These are phyloP conservation scores for Gremmenia infestans DNA, from an alignment of 2,329 filamentous ascomycete species.

Conservation along the genomic window DNA sequence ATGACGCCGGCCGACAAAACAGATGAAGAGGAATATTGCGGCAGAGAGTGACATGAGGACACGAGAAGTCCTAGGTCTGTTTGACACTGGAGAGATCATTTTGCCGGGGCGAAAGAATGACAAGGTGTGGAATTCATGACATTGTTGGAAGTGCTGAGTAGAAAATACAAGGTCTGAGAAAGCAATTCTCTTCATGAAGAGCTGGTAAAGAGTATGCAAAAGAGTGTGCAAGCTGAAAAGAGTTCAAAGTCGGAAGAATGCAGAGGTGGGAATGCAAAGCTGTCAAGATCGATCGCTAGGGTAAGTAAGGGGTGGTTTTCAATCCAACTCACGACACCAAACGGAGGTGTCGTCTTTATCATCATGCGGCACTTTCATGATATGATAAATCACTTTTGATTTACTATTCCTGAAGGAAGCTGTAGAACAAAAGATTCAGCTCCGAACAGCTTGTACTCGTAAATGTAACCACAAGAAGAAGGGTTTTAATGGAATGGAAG, in stretches of 20 bases:
- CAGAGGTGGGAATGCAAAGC: neutral
- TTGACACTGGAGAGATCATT: neutral
- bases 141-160: neutral
- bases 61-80: slow-evolving; percentile 13
- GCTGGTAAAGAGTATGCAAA: neutral
- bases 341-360: no score
- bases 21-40: slow-evolving; percentile 7
- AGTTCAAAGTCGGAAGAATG: neutral
- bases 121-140: neutral
- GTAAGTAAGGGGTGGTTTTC: neutral
- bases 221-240: neutral
- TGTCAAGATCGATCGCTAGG: neutral
- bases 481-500: no score
- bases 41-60: slow-evolving; percentile 4
- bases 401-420: no score
- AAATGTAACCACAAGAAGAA: no score
- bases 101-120: neutral
- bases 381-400: no score
- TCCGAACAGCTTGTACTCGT: no score
- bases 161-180: neutral
- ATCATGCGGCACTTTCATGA: no score
- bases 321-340: neutral
- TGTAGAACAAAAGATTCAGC: no score
- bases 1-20: neutral
- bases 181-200: no score